Conservation (phyloP, 148 eudicot genomes). For the Fagopyrum esculentum region DNA sequence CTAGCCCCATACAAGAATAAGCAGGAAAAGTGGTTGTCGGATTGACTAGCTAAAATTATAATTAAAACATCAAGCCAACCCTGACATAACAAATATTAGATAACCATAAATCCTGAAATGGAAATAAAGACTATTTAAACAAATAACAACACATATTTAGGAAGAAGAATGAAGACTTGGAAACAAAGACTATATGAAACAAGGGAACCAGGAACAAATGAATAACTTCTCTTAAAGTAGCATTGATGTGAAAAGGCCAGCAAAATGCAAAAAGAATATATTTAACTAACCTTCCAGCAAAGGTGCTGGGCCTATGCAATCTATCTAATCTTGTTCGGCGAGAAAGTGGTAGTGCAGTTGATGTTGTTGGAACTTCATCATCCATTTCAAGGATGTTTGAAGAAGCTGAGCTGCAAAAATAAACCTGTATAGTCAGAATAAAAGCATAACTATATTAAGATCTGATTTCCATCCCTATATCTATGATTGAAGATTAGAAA, state of each 20-base stretch:
- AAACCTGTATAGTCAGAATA: neutral
- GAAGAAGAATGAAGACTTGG: neutral
- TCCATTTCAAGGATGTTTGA: constrained; percentile 63
- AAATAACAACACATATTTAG: neutral
- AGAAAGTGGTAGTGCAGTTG: constrained; percentile 50
- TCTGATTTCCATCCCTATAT: neutral
- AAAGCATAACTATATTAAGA: neutral
- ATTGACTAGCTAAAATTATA: neutral
- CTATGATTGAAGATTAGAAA: neutral
- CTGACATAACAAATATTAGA: neutral
- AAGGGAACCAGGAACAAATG: neutral
- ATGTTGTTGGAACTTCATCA: constrained; percentile 64
- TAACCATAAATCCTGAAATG: neutral
- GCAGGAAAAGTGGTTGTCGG: neutral
- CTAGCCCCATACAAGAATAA: neutral
- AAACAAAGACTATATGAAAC: neutral
- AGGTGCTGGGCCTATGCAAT: constrained; percentile 35
- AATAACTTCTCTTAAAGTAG: neutral
- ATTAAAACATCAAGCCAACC: neutral
- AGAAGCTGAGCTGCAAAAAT: constrained; percentile 52
- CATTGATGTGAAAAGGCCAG: neutral
- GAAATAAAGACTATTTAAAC: neutral
- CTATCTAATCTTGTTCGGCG: constrained; percentile 77
- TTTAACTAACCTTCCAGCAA: constrained; percentile 53
- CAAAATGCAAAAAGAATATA: constrained; percentile 5